These are phyloP conservation scores for Trypanosoma cruzi DNA, from an alignment of 208 protist genomes.

Conservation along the genomic window DNA sequence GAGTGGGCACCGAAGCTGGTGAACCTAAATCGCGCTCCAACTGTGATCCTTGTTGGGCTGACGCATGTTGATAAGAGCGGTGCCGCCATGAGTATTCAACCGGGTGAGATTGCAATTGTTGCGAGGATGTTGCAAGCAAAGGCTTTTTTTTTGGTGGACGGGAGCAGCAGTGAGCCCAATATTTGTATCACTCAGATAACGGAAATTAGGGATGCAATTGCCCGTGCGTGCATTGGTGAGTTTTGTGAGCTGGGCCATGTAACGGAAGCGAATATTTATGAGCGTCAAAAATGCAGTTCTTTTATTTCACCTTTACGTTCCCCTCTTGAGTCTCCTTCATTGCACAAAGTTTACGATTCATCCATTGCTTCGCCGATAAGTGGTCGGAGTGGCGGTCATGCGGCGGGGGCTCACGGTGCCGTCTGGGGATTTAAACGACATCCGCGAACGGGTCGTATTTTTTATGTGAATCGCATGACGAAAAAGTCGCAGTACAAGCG, in stretches of 20 bases:
- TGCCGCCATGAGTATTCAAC: background rate
- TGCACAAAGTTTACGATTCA: too few species aligned
- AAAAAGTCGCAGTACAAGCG: constrained; percentile 51
- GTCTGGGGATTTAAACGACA: constrained; percentile 53
- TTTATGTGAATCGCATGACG: constrained; percentile 46
- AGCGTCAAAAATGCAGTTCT: background rate
- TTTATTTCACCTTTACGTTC: background rate
- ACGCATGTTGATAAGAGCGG: background rate
- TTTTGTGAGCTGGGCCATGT: constrained; percentile 32
- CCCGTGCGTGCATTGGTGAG: constrained; percentile 58
- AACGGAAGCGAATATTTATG: constrained; percentile 3
- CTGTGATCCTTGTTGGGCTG: constrained; percentile 17
- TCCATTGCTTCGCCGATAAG: background rate
- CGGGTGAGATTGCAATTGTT: constrained; percentile 37
- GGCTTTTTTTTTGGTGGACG: constrained; percentile 40
- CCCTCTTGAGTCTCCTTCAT: background rate
- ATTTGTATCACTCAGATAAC: constrained; percentile 26
- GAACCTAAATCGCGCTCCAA: background rate
- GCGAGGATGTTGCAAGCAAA: constrained; percentile 40
- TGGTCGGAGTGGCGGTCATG: background rate
- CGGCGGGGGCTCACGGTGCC: background rate
- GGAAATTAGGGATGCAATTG: constrained; percentile 43
- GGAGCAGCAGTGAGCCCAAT: background rate
- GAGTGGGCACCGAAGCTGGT: background rate
- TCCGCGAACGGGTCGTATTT: constrained; percentile 41